Conservation (phyloP, 805 yeast genomes). For the Candida taoyuanica region DNA sequence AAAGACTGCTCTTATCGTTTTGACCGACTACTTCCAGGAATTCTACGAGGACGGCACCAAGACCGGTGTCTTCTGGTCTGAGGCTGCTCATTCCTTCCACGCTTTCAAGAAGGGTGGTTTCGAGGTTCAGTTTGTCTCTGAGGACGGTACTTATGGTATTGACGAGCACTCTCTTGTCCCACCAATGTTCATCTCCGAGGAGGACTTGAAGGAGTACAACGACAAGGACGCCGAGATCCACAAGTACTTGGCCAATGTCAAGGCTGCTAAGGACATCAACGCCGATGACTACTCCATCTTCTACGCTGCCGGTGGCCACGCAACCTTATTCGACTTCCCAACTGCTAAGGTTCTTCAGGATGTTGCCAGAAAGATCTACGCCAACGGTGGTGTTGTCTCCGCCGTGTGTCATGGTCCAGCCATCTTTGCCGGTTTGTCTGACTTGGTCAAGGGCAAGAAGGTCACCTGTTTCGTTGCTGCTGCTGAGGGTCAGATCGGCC, state of each 20-base stretch:
- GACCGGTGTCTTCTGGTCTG: slow-evolving; percentile 58
- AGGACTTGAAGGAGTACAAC: slow-evolving; percentile 38
- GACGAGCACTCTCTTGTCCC: slow-evolving; percentile 49
- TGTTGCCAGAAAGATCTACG: slow-evolving; percentile 43
- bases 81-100: slow-evolving; percentile 56
- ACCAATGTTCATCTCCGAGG: slow-evolving; percentile 37
- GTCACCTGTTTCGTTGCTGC: slow-evolving; percentile 57
- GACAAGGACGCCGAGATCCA: slow-evolving; percentile 38
- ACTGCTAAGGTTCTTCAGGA: slow-evolving; percentile 41
- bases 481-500: slow-evolving; percentile 39
- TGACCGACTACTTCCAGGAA: slow-evolving; percentile 37
- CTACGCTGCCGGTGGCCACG: slow-evolving; percentile 68
- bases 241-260: slow-evolving; percentile 34
- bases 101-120: slow-evolving; percentile 43
- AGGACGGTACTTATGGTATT: slow-evolving; percentile 51
- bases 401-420: slow-evolving; percentile 73
- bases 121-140: slow-evolving; percentile 54
- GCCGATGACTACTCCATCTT: slow-evolving; percentile 48
- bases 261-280: slow-evolving; percentile 45
- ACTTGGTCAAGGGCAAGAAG: slow-evolving; percentile 47
- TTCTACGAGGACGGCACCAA: slow-evolving; percentile 55
- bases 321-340: slow-evolving; percentile 54
- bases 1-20: slow-evolving; percentile 38
- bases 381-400: slow-evolving; percentile 49
- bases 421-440: slow-evolving; percentile 45